Evolutionary conservation across 2,329 filamentous ascomycete genomes (phyloP).

Genomic region (Anthostomella pinea): DNA sequence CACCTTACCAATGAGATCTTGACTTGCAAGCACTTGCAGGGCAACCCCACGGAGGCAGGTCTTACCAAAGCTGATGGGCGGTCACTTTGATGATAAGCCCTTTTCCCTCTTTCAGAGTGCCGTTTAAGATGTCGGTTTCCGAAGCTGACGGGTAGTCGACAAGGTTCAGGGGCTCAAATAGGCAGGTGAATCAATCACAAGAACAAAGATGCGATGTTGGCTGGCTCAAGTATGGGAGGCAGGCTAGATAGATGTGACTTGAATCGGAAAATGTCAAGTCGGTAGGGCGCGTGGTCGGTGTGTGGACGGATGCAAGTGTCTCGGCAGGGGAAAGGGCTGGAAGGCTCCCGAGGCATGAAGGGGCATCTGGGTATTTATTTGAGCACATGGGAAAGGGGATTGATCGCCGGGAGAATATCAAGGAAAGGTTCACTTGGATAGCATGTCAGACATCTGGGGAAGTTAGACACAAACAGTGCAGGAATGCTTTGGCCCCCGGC

Average conservation of each 20-base stretch:
- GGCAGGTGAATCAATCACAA: conserved; percentile 17
- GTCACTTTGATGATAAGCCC: conserved; percentile 15
- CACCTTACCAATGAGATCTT: background rate
- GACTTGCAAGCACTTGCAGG: no score
- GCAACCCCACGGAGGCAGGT: conserved; percentile 19
- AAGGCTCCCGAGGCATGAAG: no score
- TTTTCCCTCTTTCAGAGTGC: conserved; percentile 12
- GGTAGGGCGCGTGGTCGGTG: no score
- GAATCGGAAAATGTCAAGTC: no score
- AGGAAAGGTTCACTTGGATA: no score
- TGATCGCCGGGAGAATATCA: no score
- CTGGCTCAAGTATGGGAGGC: background rate
- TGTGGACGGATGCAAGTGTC: no score
- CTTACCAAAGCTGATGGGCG: conserved; percentile 24
- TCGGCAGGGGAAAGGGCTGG: no score
- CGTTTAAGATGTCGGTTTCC: conserved; percentile 25
- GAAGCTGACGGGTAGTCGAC: conserved; percentile 15
- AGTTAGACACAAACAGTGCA: conserved; percentile 1
- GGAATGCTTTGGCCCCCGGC: conserved; percentile 1
- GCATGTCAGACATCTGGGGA: no score
- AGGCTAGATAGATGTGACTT: background rate
- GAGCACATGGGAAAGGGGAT: no score
- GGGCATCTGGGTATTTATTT: no score
- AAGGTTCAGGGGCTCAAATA: conserved; percentile 22
- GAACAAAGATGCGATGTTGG: conserved; percentile 2